Evolutionary conservation across 129 eudicot species (phyloP), one percentile per base, ranked within the genome.

Genomic region (Dittrichia graveolens): DNA sequence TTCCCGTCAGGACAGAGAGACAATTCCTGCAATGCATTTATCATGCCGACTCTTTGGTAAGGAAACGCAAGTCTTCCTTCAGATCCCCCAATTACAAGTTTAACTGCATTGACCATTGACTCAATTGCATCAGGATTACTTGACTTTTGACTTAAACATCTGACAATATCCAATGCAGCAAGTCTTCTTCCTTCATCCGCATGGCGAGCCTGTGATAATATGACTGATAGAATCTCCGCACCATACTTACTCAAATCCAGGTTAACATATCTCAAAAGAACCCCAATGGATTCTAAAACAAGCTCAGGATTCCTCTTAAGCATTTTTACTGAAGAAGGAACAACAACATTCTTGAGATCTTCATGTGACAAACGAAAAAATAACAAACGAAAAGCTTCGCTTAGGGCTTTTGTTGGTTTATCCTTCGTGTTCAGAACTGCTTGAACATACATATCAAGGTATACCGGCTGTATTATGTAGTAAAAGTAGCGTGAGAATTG

Each of bases 61-160:
- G 99, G 99, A 86, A 91, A 95, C 60, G 97, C 84, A 57, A 95
- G 91, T 56, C 99, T 82, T 49, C 99, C 99, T 81, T 91, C 99
- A n/a, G 95, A 91, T 79, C 99, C 99, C 79, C 96, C 95, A 42
- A 88, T 76, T 14, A 91, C 84, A 77, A 88, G 83, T 83, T 85
- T 95, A 60, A 91, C 57, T 15, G 88, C 81, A 79, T 44, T 68
- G 74, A 83, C 86, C 97, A 95, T 88, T 31, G 86, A 80, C 72
- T 86, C 96, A n/a, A 82, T 74, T 60, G 89, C 91, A 85, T 95
- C 99, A 9, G 99, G 99, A 77, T 86, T 88, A 69, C 99, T 95
- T 39, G 97, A 88, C 79, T 95, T 95, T 73, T 77, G 77, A 65
- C 99, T 81, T 67, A 95, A 61, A 84, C 83, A 86, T 80, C 78